Evolutionary conservation across 2,329 filamentous ascomycete genomes (phyloP).

Genomic region (Exophiala calicioides): DNA sequence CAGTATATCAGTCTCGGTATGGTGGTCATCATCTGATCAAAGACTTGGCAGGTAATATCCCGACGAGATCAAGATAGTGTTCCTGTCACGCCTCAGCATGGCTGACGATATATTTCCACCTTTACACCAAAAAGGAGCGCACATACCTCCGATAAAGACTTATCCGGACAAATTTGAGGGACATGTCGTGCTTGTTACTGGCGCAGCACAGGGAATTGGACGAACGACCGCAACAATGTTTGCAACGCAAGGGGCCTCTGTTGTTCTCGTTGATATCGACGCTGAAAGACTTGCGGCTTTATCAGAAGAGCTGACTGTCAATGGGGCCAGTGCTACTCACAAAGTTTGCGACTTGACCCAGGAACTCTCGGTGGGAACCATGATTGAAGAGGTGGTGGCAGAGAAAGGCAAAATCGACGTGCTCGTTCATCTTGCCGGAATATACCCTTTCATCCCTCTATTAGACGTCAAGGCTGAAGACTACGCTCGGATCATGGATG

Average conservation of each 20-base stretch:
- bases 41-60: too few species aligned
- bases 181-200: conserved; percentile 54
- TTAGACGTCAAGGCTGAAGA: conserved; percentile 41
- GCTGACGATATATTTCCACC: too few species aligned
- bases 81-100: too few species aligned
- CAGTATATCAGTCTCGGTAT: too few species aligned
- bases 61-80: too few species aligned
- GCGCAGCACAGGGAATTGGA: conserved; percentile 53
- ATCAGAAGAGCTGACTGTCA: neutral
- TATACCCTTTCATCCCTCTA: conserved; percentile 14
- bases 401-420: conserved; percentile 9
- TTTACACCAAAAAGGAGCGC: too few species aligned
- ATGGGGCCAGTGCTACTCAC: neutral
- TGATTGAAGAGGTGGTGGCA: conserved; percentile 33
- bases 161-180: too few species aligned
- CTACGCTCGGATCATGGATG: conserved; percentile 47
- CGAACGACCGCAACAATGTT: conserved; percentile 50
- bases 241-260: conserved; percentile 44
- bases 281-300: conserved; percentile 35
- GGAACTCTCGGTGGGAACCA: conserved; percentile 39
- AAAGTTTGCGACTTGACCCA: conserved; percentile 2
- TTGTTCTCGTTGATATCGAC: conserved; percentile 47
- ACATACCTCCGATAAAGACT: too few species aligned
- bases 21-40: too few species aligned
- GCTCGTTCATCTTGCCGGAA: conserved; percentile 11